Evolutionary conservation across 176 grass and related monocot species (phyloP).

Genomic region (Neostapfia colusana): DNA sequence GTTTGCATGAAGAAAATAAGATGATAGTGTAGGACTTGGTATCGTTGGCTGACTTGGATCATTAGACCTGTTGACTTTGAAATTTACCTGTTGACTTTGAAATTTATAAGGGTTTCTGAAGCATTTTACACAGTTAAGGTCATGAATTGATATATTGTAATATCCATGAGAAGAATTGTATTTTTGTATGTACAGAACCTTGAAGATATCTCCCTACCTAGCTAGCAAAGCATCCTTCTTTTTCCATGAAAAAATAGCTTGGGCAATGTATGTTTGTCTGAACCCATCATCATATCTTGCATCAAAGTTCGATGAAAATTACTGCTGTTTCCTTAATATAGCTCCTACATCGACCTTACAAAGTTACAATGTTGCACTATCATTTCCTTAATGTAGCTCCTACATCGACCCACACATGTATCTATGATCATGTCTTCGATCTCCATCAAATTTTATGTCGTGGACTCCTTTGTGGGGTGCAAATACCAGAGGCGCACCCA

Average conservation of each 20-base stretch:
- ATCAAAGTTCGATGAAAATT: background rate
- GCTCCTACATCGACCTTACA: background rate
- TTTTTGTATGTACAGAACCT: background rate
- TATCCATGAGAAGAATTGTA: background rate
- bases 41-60: background rate
- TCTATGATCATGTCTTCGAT: background rate
- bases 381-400: no score
- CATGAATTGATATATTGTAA: background rate
- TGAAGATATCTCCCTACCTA: background rate
- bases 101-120: background rate
- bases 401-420: background rate
- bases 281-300: background rate
- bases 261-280: background rate
- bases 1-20: background rate
- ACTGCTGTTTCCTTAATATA: background rate
- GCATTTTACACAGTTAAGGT: background rate
- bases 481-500: no score
- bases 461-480: no score
- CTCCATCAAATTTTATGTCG: background rate
- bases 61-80: background rate
- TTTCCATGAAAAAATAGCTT: background rate
- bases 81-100: background rate
- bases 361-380: slow-evolving; percentile 3
- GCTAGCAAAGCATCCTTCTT: background rate
- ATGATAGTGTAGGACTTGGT: background rate